Evolutionary conservation across 805 yeast genomes (phyloP).

Genomic region (Myxozyma vanderwaltii): DNA sequence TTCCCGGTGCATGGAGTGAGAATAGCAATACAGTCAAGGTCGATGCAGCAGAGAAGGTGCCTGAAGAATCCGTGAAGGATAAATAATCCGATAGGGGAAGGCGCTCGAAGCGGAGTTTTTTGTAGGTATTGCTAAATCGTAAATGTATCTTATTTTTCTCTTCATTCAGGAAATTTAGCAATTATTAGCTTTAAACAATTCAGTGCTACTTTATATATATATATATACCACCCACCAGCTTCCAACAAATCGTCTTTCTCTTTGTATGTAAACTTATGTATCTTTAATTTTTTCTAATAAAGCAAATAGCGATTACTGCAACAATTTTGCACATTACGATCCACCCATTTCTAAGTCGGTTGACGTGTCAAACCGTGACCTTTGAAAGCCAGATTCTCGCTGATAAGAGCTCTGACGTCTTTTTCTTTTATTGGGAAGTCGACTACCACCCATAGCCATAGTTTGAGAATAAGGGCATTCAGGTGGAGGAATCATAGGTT

Average conservation of each 20-base stretch:
- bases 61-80: neutral
- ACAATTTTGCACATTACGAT: neutral
- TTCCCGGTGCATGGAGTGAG: conserved; percentile 19
- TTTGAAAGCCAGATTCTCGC: neutral
- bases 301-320: neutral
- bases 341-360: conserved; percentile 1
- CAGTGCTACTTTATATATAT: neutral
- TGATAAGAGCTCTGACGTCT: conserved; percentile 3
- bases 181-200: neutral
- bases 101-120: too few relatives aligned
- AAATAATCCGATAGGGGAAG: neutral
- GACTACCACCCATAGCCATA: conserved; percentile 3
- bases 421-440: conserved; percentile 6
- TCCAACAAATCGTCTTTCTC: neutral
- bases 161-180: too few relatives aligned
- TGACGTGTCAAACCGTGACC: neutral
- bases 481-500: conserved; percentile 13
- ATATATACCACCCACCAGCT: neutral
- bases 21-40: neutral
- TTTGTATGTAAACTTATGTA: neutral
- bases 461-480: conserved; percentile 19
- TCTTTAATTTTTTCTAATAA: neutral
- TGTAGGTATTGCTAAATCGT: too few relatives aligned
- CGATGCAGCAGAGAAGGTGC: neutral
- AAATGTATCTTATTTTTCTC: too few relatives aligned